Evolutionary conservation across 1,284 basidiomycete genomes (phyloP).

Genomic region (Cryptococcus maquisensis): DNA sequence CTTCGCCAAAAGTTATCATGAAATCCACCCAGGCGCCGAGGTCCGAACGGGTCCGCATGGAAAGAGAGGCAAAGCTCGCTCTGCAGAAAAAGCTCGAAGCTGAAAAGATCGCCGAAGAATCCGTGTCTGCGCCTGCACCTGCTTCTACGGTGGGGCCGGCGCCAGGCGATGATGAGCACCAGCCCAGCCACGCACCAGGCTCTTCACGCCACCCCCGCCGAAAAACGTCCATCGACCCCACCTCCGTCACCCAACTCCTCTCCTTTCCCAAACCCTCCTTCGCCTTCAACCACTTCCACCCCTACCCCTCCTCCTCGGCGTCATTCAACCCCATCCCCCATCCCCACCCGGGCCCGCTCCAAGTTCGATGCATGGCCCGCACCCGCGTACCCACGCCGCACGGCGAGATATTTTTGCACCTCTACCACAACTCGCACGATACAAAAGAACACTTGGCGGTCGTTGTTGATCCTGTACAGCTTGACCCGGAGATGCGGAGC

Average conservation of each 20-base stretch:
- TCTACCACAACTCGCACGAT: constrained; percentile 74
- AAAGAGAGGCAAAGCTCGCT: constrained; percentile 14
- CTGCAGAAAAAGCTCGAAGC: not conserved
- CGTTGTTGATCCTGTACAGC: constrained; percentile 84
- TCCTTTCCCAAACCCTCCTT: constrained; percentile 33
- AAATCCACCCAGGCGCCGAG: constrained; percentile 44
- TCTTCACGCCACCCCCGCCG: constrained; percentile 22
- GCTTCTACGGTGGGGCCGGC: not conserved
- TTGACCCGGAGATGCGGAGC: constrained; percentile 49
- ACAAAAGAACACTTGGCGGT: constrained; percentile 98
- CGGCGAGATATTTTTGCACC: constrained; percentile 86
- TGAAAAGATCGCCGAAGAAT: not conserved
- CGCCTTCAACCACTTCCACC: constrained; percentile 19
- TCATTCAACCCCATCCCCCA: not conserved
- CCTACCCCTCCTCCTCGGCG: not conserved
- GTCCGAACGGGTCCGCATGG: constrained; percentile 32
- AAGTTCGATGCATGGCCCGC: constrained; percentile 75
- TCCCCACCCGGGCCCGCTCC: constrained; percentile 11
- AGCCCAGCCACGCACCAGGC: constrained; percentile 1
- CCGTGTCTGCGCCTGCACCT: not conserved
- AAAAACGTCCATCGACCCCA: constrained; percentile 45
- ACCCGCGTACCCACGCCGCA: constrained; percentile 96
- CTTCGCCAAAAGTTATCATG: constrained; percentile 22
- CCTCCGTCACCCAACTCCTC: constrained; percentile 36
- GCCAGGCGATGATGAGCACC: not conserved